Evolutionary conservation across 148 eudicot species (phyloP), one percentile per base, ranked within the genome.

Genomic region (Limonium bicolor): DNA sequence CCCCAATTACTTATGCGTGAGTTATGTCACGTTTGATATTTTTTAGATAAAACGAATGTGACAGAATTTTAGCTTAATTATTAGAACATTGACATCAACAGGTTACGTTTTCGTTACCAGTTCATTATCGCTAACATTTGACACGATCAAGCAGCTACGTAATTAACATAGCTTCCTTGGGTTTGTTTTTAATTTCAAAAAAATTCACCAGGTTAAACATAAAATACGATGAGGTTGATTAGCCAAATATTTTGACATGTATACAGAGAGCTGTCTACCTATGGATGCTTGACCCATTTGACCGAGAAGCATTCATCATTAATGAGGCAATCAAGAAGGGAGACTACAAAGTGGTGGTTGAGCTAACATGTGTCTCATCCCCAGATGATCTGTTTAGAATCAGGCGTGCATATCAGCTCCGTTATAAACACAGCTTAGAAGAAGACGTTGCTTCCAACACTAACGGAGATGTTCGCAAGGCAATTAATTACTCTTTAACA

Each of bases 361-460:
- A 84, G 51, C 53, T 76, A 9, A 36, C 95, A 0, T 61, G 69
- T 62, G 54, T 70, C 37, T 31, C 56, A 1, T 56, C 72, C 2
- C 58, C 90, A 0, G 80, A 76, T 26, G 90, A 80, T 59, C 62
- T 80, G 10, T 38, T 84, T 29, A 68, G 62, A 18, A 42, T 73
- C 45, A 84, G 78, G 55, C 55, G 79, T 8, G 90, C 86, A 15
- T 84, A 84, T 50, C 90, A 76, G 33, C 54, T 51, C 15, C 82
- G 77, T 12, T 80, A 65, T 61, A 54, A 64, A 47, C 82, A 45
- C 46, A 71, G 77, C 56, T 14, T 80, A 63, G 95, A 84, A 57
- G 95, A 84, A 45, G 95, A 84, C 58, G 63, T 84, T 20, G 77
- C 90, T 50, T 66, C 65, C 7, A 48, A 69, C 44, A 61, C 73